Conservation (phyloP, 2,329 filamentous ascomycete species). For the Phialophora macrospora region DNA sequence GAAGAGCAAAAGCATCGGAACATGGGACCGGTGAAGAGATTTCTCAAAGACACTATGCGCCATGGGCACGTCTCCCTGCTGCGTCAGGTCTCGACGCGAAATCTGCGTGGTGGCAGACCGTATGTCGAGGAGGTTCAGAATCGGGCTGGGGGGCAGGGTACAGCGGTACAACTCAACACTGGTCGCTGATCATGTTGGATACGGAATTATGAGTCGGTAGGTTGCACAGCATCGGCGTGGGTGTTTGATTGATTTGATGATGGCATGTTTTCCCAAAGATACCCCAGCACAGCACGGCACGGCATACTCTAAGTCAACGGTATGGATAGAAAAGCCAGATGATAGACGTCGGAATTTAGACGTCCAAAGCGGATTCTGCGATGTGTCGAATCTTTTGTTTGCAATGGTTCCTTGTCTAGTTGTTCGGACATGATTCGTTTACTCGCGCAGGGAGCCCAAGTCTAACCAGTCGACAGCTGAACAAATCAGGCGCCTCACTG, state of each 20-base stretch:
- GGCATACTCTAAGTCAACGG: background rate
- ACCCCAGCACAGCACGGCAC: slow-evolving; percentile 1
- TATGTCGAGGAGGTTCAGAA: background rate
- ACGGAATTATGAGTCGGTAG: background rate
- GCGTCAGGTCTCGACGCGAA: slow-evolving; percentile 4
- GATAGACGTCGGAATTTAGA: background rate
- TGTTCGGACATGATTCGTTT: background rate
- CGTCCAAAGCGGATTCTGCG: background rate
- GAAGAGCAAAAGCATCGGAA: background rate
- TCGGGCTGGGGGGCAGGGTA: background rate
- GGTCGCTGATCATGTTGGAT: background rate
- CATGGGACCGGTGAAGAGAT: background rate
- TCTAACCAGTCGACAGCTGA: background rate
- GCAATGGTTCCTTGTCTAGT: background rate
- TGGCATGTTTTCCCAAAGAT: background rate
- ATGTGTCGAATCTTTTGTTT: background rate
- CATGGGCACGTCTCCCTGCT: background rate
- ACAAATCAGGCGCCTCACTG: background rate
- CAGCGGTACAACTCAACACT: background rate
- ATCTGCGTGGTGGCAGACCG: background rate
- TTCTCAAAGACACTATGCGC: background rate
- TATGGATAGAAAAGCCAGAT: background rate
- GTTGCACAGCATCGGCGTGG: slow-evolving; percentile 6
- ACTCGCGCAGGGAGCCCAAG: background rate
- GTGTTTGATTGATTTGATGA: background rate